Evolutionary conservation across 345 rosid genomes (phyloP).

Genomic region (Camelina hispida): DNA sequence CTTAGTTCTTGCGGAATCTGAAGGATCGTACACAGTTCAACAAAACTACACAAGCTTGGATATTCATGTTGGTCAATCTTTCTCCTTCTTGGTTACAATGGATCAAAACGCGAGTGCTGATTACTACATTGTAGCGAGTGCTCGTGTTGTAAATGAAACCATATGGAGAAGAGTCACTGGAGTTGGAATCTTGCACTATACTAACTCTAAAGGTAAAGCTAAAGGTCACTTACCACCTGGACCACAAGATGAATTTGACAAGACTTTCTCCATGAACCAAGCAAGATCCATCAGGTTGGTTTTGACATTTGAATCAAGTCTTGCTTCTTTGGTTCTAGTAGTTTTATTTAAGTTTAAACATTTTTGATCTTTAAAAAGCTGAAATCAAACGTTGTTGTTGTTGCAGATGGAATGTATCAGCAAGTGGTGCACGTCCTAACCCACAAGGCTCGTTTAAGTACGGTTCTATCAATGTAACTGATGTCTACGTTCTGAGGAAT

Average conservation of each 20-base stretch:
- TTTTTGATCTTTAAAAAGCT: background rate
- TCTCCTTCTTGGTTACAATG: constrained; percentile 86
- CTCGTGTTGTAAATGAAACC: constrained; percentile 87
- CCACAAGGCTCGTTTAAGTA: constrained; percentile 97
- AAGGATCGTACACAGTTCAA: constrained; percentile 97
- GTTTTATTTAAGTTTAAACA: background rate
- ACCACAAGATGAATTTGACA: constrained; percentile 84
- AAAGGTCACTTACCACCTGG: constrained; percentile 83
- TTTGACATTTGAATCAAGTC: background rate
- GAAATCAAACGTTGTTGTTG: constrained; percentile 14
- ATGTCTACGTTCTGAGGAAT: constrained; percentile 75
- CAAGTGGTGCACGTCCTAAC: constrained; percentile 99
- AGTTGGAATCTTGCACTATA: constrained; percentile 84
- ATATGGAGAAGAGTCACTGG: constrained; percentile 94
- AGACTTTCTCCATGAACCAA: constrained; percentile 98
- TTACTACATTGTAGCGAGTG: constrained; percentile 98
- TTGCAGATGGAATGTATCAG: constrained; percentile 93
- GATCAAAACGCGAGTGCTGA: constrained; percentile 97
- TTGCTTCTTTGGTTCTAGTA: background rate
- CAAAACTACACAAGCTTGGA: constrained; percentile 98
- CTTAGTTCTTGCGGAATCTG: constrained; percentile 83
- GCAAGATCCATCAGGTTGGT: constrained; percentile 96
- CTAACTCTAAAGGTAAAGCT: constrained; percentile 97
- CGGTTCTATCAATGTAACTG: constrained; percentile 95
- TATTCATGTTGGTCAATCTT: constrained; percentile 95